Base-by-base conservation (phyloP, 441 rosid species). In the Euphorbia celastroides region DNA sequence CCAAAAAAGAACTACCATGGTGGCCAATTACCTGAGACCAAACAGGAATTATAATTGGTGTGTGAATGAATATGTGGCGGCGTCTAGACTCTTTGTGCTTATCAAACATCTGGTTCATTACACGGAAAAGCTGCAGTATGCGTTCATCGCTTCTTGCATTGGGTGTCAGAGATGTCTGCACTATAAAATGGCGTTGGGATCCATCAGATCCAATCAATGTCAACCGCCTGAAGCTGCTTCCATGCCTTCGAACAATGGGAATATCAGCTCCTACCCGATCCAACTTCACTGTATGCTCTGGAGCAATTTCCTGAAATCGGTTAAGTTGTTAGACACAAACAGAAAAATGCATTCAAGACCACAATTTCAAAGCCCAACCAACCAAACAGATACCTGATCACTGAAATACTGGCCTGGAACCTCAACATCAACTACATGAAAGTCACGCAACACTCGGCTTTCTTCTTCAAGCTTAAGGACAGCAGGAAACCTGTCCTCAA, bases 231-330 rank as follows among this genome's bases (percentile, higher is more conserved):
- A 87, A 90, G 74, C 99, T 95, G 88, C 98, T 95, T 71, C 98
- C 99, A 84, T 95, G 99, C 78, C 99, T 90, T 75, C 98, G 82
- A 62, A 95, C 99, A 74, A 90, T 95, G n/a, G 92, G 97, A 77
- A 95, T 80, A 78, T 92, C 99, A 75, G 97, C 93, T 75, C 93
- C 99, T 72, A 95, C 85, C 81, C 91, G 83, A 62, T 95, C 99
- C 65, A 95, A 76, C 88, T 90, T 95, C 62, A 95, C 88, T 13
- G 92, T 92, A 69, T 92, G 98, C 74, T 95, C 99, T 41, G 97
- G 91, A 28, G 96, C 88, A 63, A 92, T 83, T 85, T 95, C 98
- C 99, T 95, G 81, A 46, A 60, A 76, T 66, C 48, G 38, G 38
- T 34, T 34, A 34, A 34, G 38, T 34, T 3, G 38, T 34, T 9